Base-by-base conservation (phyloP, 2,329 filamentous ascomycete genomes). In the Sporothrix sp. region DNA sequence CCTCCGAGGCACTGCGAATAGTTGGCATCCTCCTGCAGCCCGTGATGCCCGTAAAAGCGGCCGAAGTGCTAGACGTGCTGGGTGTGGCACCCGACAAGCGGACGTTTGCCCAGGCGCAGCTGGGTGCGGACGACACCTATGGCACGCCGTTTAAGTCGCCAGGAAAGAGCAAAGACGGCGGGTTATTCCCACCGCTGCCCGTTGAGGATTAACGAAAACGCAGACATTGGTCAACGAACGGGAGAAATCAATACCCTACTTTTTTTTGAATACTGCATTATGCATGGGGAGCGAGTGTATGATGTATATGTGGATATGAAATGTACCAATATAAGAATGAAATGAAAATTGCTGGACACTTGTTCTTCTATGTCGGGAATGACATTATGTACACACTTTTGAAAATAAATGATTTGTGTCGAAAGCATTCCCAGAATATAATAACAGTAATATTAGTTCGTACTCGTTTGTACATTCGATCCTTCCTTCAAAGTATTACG, bases 11-110 rank as follows among this genome's bases (percentile, higher is more conserved):
- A 4, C 64, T 96, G 42, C 84, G 93, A 33, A 79, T 96, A 21
- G 72, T 75, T 1, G 87, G 83, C 13, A 95, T 98, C 58, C 71
- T 97, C 42, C 70, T 98, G 39, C 90, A 95, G 65, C 89, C 93
- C 1, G 87, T 90, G 61, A 95, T 98, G 76, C 93, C 93, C 0
- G 73, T 70, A 36, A 95, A 94, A 65, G 78, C 87, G 42, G 67
- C 68, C 10, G 70, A 79, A 57, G 66, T 96, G 28, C 75, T 98
- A 1, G 84, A 95, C 63, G 76, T 84, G 60, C 70, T 98, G 8
- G 84, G 85, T 1, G 89, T 98, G 4, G 68, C 71, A 3, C 63
- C 70, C 8, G 72, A 76, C 9, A 77, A 76, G 48, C 75, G 91
- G 51, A 76, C 71, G 0, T 76, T 88, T 53, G 69, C 75, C 16